These are phyloP conservation scores for Taphrina confusa DNA, from an alignment of 1,139 yeast genomes.

Conservation along the genomic window DNA sequence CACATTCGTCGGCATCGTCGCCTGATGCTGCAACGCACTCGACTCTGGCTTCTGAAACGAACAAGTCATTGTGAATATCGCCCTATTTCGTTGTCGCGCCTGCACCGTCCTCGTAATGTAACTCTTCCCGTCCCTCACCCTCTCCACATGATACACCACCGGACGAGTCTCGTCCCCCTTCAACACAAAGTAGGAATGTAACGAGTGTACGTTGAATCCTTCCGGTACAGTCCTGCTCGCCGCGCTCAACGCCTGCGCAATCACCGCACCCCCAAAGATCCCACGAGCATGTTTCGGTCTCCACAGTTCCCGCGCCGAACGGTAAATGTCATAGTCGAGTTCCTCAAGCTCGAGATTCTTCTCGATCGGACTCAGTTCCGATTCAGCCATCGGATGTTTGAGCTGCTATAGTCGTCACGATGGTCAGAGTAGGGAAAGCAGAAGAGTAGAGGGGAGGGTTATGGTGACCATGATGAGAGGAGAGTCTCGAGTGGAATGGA, in stretches of 20 bases:
- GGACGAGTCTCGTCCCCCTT: conserved; percentile 55
- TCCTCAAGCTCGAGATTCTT: conserved; percentile 33
- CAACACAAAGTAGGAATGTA: conserved; percentile 56
- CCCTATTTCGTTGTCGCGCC: conserved; percentile 56
- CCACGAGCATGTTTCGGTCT: conserved; percentile 65
- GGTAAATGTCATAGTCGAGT: conserved; percentile 43
- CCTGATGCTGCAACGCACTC: conserved; percentile 40
- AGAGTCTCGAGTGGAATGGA: no score
- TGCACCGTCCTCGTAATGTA: conserved; percentile 62
- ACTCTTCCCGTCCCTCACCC: conserved; percentile 57
- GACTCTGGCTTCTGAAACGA: conserved; percentile 50
- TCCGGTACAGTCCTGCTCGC: conserved; percentile 55
- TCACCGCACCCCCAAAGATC: conserved; percentile 75
- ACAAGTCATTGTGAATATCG: conserved; percentile 58
- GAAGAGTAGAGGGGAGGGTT: no score
- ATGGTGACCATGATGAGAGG: no score
- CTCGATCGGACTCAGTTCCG: conserved; percentile 32
- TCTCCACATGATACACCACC: conserved; percentile 61
- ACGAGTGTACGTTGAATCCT: conserved; percentile 53
- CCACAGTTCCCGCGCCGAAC: conserved; percentile 46
- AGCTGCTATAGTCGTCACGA: no score
- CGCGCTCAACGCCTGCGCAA: conserved; percentile 70
- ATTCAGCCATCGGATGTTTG: no score
- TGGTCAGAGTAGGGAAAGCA: no score
- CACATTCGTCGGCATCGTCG: conserved; percentile 46